Evolutionary conservation across 2,329 filamentous ascomycete genomes (phyloP), one percentile per base, ranked within the genome.

Genomic region (Fusarium sp.): DNA sequence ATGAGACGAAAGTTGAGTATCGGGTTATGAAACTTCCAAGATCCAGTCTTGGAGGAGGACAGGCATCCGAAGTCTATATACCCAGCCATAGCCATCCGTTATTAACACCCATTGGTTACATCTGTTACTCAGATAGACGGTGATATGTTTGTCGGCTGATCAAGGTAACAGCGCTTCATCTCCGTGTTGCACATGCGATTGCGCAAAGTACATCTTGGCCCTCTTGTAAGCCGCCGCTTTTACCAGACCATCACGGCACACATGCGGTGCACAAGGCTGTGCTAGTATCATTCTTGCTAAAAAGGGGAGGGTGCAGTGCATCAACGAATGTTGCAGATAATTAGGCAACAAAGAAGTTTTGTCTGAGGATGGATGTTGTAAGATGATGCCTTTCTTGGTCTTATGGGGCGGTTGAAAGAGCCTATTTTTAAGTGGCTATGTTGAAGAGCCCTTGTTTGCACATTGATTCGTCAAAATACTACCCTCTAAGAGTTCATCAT

Each of bases 21-120:
- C 22, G 20, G 41, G 14, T 22, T 22, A 44, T 24, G 41, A 24
- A 44, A 24, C 41, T 29, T 41, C 6, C 24, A 52, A 52, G 49
- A 40, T 27, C 13, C 20, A 42, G 12, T 25, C 24, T 22, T 24
- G 30, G 18, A n/a, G 42, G 34, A 27, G 45, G 32, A 24, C 46
- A 65, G 55, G 48, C 37, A 56, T 16, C 54, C 20, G 30, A n/a
- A 25, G 41, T 48, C 56, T 71, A 71, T 70, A 71, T 71, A 71
- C 13, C 22, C 46, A 24, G 10, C 41, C 30, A 53, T 12, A 29
- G n/a, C 16, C 10, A 16, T 42, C 41, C 27, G 34, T 56, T 63
- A 61, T 48, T 25, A 57, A 63, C 30, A 46, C n/a, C 11, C 9
- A 65, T 65, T 53, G 37, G 45, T 55, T 41, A 32, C 20, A 34